Percentiles rank a stretch among this genome's conserved stretches.
Evolutionary conservation across 345 rosid species (phyloP).

Genomic region (Fremontodendron californicum): DNA sequence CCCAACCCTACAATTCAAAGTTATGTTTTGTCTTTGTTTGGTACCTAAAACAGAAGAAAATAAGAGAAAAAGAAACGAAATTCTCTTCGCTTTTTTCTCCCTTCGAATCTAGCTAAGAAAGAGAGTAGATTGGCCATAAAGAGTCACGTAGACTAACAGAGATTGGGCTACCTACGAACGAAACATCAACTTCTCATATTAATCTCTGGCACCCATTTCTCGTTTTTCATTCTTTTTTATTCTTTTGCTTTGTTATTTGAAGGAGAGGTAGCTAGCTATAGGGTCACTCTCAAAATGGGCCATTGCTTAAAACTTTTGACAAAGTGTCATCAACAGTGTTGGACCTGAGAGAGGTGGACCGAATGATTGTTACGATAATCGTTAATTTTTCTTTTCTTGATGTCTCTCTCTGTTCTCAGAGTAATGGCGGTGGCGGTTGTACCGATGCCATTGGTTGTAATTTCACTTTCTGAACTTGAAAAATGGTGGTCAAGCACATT

Average conservation of each 20-base stretch:
- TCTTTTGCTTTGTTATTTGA: neutral
- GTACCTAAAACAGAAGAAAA: neutral
- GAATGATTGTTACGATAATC: conserved; percentile 14
- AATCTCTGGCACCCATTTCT: no score
- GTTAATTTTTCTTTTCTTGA: conserved; percentile 35
- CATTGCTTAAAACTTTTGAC: neutral
- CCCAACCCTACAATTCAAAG: conserved; percentile 1
- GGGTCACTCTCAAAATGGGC: conserved; percentile 37
- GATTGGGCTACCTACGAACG: conserved; percentile 15
- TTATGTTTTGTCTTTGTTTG: neutral
- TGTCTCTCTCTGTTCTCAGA: conserved; percentile 19
- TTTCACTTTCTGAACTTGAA: conserved; percentile 46
- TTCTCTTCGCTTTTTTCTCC: neutral
- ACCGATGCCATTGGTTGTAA: conserved; percentile 23
- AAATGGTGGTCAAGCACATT: conserved; percentile 55
- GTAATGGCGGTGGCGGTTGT: neutral
- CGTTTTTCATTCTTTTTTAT: no score
- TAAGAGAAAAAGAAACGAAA: neutral
- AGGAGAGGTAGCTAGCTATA: conserved; percentile 4
- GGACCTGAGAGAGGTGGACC: conserved; percentile 29
- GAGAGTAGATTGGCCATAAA: neutral
- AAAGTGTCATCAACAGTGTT: conserved; percentile 24
- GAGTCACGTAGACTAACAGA: neutral
- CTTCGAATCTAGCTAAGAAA: neutral
- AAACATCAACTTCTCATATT: conserved; percentile 16